Base-by-base conservation (phyloP, 768 basidiomycete genomes). In the Agaricus bisporus region DNA sequence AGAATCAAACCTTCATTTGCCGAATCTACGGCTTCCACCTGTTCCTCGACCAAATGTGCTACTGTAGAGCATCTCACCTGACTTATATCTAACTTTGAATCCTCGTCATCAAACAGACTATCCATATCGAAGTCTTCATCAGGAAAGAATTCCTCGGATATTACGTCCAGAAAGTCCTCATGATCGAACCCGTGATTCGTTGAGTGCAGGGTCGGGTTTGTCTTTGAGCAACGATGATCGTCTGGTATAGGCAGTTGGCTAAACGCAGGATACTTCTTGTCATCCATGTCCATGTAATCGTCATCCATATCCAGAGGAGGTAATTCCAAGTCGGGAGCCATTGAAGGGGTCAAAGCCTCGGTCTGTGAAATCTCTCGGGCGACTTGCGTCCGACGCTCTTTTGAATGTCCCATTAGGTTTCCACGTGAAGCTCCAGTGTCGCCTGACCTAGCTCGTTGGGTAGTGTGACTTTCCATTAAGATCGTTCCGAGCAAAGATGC, bases 381-480 rank as follows among this genome's bases (percentile, higher is more conserved):
- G 45, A 47, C 37, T 53, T 47, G 51, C 36, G 15, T n/a, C 44
- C 51, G 32, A 45, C 18, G 28, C 15, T 29, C 1, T 41, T 20
- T 28, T 36, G n/a, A 41, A 36, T 48, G 15, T 29, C 25, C 17
- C 53, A 54, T 54, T 46, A 48, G 46, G 46, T 48, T 18, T 32
- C 17, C 53, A 29, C 41, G 53, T 29, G 47, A 54, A 48, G 39
- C 35, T 36, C 53, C n/a, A 29, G 15, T 47, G 45, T 32, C 52
- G 52, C 36, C 46, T 54, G 53, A 54, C 53, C 41, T 11, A 22
- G 28, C 10, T 54, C 45, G 51, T 32, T 35, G 46, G 29, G 32
- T 39, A 42, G 39, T 36, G 39, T 54, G 41, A 48, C 38, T 26
- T 42, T 38, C n/a, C 29, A 42, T 39, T 17, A 7, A 17, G 14